These are phyloP conservation scores for Bryopsis sp. DNA, from an alignment of 139 green algal species.

Conservation along the genomic window DNA sequence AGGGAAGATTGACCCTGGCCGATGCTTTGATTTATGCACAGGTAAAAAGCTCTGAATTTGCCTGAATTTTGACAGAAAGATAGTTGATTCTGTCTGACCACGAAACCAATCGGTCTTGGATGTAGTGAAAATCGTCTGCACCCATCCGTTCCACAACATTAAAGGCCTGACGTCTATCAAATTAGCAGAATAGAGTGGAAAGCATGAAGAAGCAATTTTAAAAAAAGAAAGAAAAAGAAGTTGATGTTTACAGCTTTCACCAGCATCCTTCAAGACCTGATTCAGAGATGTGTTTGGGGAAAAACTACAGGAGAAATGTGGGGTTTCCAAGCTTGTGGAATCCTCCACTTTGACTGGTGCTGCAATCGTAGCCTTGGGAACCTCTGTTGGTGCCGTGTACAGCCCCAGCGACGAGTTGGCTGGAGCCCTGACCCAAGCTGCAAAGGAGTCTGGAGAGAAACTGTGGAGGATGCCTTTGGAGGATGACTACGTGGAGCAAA, in stretches of 20 bases:
- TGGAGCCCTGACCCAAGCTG: constrained; percentile 28
- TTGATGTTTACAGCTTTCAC: too few species aligned
- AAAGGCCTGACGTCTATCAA: too few species aligned
- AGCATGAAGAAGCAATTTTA: too few species aligned
- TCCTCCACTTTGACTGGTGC: constrained; percentile 93
- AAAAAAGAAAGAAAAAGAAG: too few species aligned
- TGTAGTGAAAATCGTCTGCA: too few species aligned
- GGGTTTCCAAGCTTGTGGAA: constrained; percentile 65
- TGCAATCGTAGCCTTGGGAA: constrained; percentile 86
- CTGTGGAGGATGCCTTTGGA: constrained; percentile 95
- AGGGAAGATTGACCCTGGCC: constrained; percentile 88
- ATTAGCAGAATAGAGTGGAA: too few species aligned
- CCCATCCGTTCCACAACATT: too few species aligned
- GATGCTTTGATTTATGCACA: constrained; percentile 93
- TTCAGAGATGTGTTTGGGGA: too few species aligned
- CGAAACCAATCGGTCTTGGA: too few species aligned
- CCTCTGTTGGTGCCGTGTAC: constrained; percentile 66
- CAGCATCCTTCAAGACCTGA: too few species aligned
- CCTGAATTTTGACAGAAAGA: not conserved
- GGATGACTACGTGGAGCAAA: constrained; percentile 64
- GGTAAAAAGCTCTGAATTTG: too few species aligned
- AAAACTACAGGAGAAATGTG: constrained; percentile 15
- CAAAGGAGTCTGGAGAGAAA: constrained; percentile 30
- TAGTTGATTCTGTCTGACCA: too few species aligned
- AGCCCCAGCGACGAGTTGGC: constrained; percentile 61